Base-by-base conservation (phyloP, 164 flowering plant species). In the Euptelea pleiosperma region DNA sequence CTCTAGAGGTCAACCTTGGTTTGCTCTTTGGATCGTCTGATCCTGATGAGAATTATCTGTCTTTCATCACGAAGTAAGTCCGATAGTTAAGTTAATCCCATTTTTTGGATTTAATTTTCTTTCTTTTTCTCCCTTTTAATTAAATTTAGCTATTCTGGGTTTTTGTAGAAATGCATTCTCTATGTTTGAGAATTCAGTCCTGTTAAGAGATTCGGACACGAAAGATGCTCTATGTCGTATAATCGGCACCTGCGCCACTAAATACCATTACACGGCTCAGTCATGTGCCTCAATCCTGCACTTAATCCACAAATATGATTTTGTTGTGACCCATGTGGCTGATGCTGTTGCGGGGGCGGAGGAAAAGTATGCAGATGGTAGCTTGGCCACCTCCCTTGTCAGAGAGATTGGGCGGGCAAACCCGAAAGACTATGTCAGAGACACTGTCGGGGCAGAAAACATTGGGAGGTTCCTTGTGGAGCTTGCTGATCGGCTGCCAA, bases 241-340 rank as follows among this genome's bases (percentile, higher is more conserved):
- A 28, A 78, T 88, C 55, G 99, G 96, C 54, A 80, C 86, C 28
- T 86, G 96, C 62, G 81, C 91, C 11, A 91, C 95, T 37, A 88
- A 90, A 67, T 91, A 94, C 55, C 89, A 80, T 42, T 91, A 83
- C 57, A 71, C 62, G 19, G 74, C 79, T 14, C 97, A 86, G 52
- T 77, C 96, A 35, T 88, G 89, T 80, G 97, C 91, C 54, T 90
- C 99, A 48, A 80, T 88, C 55, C 60, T 94, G 71, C 91, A 94
- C 57, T 69, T 94, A 28, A 73, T 90, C 51, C 95, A 94, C 75
- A 94, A 83, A 70, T 74, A 78, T 73, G 97, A 91, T 69, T 88
- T 75, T 77, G 86, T 67, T 46, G 72, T 79, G 12, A 58, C 66
- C 35, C 91, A 70, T 44, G 58, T 94, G 79, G 97, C 91, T 47